phyloP scores from a whole-genome alignment of 2,329 filamentous ascomycete species.

The Colletotrichum orchidophilum region DNA sequence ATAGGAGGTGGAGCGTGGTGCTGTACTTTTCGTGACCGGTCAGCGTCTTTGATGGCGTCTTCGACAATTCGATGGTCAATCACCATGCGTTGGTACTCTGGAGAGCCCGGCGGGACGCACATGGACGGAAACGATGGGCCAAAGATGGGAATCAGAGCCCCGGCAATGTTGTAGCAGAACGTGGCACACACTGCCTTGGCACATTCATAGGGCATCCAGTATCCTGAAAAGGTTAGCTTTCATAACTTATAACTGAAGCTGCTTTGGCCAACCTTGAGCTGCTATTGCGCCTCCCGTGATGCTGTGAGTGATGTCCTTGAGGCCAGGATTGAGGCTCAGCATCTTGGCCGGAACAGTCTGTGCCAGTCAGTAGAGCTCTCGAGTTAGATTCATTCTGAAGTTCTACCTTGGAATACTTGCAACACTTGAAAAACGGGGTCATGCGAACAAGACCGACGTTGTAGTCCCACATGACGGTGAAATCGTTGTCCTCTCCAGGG shows the following conservation, averaged over 20 bases:
- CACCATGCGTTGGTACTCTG: constrained; percentile 73
- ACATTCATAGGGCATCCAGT: constrained; percentile 94
- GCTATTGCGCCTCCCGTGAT: constrained; percentile 92
- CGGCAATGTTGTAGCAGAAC: constrained; percentile 87
- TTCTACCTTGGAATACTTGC: constrained; percentile 81
- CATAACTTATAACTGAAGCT: background rate
- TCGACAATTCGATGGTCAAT: constrained; percentile 68
- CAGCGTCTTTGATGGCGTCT: constrained; percentile 60
- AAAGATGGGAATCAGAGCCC: constrained; percentile 89
- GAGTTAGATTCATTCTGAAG: background rate
- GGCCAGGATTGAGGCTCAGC: constrained; percentile 78
- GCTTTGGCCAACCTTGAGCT: constrained; percentile 77
- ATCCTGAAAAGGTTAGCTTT: constrained; percentile 66
- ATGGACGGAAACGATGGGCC: constrained; percentile 80
- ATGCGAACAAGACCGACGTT: constrained; percentile 93
- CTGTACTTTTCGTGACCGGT: constrained; percentile 50
- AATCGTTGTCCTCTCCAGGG: constrained; percentile 72
- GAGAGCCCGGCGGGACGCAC: constrained; percentile 73
- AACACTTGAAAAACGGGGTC: constrained; percentile 93
- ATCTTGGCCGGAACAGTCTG: constrained; percentile 92
- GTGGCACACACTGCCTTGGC: constrained; percentile 88
- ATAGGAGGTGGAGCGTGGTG: constrained; percentile 36
- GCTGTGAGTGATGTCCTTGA: constrained; percentile 90
- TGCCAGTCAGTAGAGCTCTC: constrained; percentile 14
- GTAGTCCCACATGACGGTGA: constrained; percentile 96